Percentiles rank a stretch among this genome's conserved stretches.
phyloP scores from a whole-genome alignment of 148 eudicot species.

The Mesembryanthemum crystallinum region DNA sequence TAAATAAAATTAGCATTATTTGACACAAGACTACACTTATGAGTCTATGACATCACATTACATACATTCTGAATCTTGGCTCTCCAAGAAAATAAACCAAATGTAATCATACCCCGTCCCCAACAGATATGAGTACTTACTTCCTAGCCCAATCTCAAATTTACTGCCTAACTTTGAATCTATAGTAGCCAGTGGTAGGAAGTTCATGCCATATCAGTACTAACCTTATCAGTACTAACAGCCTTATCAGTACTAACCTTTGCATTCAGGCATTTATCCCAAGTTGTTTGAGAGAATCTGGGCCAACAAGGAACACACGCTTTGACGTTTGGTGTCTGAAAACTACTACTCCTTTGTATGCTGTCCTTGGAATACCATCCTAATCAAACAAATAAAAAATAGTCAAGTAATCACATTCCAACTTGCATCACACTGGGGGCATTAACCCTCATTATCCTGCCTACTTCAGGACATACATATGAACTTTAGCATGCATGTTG shows the following conservation, averaged over 20 bases:
- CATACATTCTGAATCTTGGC: not conserved
- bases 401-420: not conserved
- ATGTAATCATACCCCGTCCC: not conserved
- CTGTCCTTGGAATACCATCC: constrained; percentile 95
- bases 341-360: constrained; percentile 88
- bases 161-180: not conserved
- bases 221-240: not conserved
- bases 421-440: not conserved
- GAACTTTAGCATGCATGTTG: not conserved
- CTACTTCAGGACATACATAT: constrained; percentile 2
- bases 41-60: not conserved
- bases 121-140: too few relatives aligned
- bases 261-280: constrained; percentile 37
- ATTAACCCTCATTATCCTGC: not conserved
- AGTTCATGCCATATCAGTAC: not conserved
- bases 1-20: not conserved
- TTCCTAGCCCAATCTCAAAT: not conserved
- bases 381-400: constrained; percentile 28
- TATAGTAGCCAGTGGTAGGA: not conserved
- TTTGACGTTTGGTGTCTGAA: constrained; percentile 61
- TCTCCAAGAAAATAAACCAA: not conserved
- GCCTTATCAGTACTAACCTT: constrained; percentile 25
- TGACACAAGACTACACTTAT: not conserved
- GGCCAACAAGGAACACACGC: constrained; percentile 83
- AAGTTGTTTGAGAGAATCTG: constrained; percentile 64